A percentile compares a stretch with the other conserved stretches of the same genome.
Evolutionary conservation across 2,329 filamentous ascomycete genomes (phyloP).

Genomic region (Pseudocercospora crystallina): DNA sequence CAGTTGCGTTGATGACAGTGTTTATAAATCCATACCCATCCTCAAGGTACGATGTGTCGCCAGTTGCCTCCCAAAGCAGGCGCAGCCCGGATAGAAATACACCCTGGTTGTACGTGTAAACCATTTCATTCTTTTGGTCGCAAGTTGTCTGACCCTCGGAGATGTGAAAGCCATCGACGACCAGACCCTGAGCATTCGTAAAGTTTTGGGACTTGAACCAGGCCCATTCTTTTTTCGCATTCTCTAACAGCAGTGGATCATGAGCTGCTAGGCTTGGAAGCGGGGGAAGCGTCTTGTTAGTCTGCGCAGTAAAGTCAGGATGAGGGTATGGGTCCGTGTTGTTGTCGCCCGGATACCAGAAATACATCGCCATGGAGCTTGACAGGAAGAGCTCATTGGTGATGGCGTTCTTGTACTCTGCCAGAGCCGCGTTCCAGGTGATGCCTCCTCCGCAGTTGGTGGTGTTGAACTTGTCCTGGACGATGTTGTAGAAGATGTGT

Average conservation of each 20-base stretch:
- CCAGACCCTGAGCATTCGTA: slow-evolving; percentile 70
- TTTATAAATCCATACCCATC: slow-evolving; percentile 77
- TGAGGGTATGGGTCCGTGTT: slow-evolving; percentile 51
- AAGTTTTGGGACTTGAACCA: slow-evolving; percentile 82
- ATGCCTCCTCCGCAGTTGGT: slow-evolving; percentile 82
- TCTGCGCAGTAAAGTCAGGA: slow-evolving; percentile 35
- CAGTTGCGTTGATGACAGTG: slow-evolving; percentile 74
- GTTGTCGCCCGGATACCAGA: slow-evolving; percentile 79
- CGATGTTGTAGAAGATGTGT: slow-evolving; percentile 83
- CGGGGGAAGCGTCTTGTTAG: slow-evolving; percentile 48
- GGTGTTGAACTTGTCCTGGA: slow-evolving; percentile 76
- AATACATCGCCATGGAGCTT: slow-evolving; percentile 85
- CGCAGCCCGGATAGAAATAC: slow-evolving; percentile 82
- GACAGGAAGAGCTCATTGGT: slow-evolving; percentile 91
- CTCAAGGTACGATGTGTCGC: slow-evolving; percentile 65
- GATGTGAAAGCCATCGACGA: slow-evolving; percentile 87
- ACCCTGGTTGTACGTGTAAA: slow-evolving; percentile 96
- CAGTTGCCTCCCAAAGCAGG: slow-evolving; percentile 78
- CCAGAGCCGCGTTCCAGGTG: slow-evolving; percentile 79
- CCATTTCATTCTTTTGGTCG: slow-evolving; percentile 79
- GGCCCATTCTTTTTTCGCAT: slow-evolving; percentile 73
- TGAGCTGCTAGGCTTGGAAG: slow-evolving; percentile 26
- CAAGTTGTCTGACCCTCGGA: slow-evolving; percentile 57
- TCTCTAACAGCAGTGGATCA: slow-evolving; percentile 60
- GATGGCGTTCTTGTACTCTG: slow-evolving; percentile 93